phyloP scores from a whole-genome alignment of 1,284 basidiomycete genomes.

The Psilocybe mexicana region DNA sequence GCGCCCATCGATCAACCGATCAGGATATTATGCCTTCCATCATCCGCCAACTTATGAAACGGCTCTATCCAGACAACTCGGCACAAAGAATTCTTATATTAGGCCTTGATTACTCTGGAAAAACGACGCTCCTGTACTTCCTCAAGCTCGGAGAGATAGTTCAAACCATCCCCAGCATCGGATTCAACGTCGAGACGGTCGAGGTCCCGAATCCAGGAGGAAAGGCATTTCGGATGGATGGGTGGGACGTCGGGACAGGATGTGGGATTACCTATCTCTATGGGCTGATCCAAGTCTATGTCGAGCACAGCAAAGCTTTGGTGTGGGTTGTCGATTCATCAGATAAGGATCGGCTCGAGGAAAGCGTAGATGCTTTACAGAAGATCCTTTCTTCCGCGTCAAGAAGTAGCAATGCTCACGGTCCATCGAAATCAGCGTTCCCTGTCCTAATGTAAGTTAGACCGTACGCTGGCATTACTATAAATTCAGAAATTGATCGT shows the following conservation, averaged over 20 bases:
- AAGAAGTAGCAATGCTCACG: background rate
- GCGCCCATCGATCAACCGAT: too few relatives aligned
- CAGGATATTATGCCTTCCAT: constrained; percentile 19
- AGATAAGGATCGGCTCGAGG: constrained; percentile 22
- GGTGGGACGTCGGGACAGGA: constrained; percentile 37
- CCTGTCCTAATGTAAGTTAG: constrained; percentile 19
- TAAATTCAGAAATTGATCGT: too few relatives aligned
- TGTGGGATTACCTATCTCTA: constrained; percentile 23
- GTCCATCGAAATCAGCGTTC: constrained; percentile 12
- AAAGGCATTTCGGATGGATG: constrained; percentile 24
- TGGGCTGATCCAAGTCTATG: constrained; percentile 17
- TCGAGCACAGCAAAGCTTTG: constrained; percentile 27
- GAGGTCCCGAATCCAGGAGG: constrained; percentile 20
- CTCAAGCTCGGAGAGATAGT: constrained; percentile 37
- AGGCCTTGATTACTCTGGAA: constrained; percentile 36
- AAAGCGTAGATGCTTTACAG: constrained; percentile 27
- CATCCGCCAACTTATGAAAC: constrained; percentile 30
- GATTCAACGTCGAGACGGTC: constrained; percentile 39
- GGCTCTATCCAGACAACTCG: constrained; percentile 24
- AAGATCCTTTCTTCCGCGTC: constrained; percentile 18
- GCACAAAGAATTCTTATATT: constrained; percentile 27
- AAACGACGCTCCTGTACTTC: constrained; percentile 42
- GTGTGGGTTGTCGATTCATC: constrained; percentile 35
- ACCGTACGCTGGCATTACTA: too few relatives aligned
- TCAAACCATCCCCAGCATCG: constrained; percentile 37